phyloP scores from a whole-genome alignment of 2,329 filamentous ascomycete genomes.

The Cladophialophora immunda region DNA sequence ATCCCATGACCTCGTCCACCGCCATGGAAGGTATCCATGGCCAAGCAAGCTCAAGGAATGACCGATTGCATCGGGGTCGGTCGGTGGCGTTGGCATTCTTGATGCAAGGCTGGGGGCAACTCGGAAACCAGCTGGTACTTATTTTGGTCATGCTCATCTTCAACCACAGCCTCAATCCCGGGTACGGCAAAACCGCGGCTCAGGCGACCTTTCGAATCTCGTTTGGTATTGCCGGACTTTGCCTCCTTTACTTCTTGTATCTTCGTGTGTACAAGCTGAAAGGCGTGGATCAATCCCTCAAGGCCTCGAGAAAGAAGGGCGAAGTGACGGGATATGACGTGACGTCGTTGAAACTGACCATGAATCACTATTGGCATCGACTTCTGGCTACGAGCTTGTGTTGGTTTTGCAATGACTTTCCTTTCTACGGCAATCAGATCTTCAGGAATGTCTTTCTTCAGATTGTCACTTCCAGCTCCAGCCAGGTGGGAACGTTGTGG shows the following conservation, averaged over 20 bases:
- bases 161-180: constrained; percentile 78
- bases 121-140: constrained; percentile 88
- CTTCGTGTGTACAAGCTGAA: constrained; percentile 96
- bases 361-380: constrained; percentile 76
- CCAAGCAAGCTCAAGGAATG: constrained; percentile 84
- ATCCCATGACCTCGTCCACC: constrained; percentile 96
- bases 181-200: constrained; percentile 76
- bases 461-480: constrained; percentile 76
- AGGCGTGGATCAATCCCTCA: constrained; percentile 79
- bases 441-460: constrained; percentile 91
- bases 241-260: constrained; percentile 93
- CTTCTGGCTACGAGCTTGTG: constrained; percentile 16
- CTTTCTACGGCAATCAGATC: constrained; percentile 99
- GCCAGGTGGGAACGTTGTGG: constrained; percentile 79
- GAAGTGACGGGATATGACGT: constrained; percentile 90
- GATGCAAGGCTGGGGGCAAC: constrained; percentile 98
- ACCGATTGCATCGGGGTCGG: constrained; percentile 92
- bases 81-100: constrained; percentile 95
- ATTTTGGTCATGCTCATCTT: constrained; percentile 88
- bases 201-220: constrained; percentile 93
- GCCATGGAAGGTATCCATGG: constrained; percentile 90
- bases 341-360: constrained; percentile 87
- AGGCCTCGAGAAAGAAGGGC: constrained; percentile 81
- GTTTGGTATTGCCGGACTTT: constrained; percentile 87
- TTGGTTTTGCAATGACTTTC: constrained; percentile 97